Evolutionary conservation across 257 asterid genomes (phyloP).

Genomic region (Solanum clarkiae): DNA sequence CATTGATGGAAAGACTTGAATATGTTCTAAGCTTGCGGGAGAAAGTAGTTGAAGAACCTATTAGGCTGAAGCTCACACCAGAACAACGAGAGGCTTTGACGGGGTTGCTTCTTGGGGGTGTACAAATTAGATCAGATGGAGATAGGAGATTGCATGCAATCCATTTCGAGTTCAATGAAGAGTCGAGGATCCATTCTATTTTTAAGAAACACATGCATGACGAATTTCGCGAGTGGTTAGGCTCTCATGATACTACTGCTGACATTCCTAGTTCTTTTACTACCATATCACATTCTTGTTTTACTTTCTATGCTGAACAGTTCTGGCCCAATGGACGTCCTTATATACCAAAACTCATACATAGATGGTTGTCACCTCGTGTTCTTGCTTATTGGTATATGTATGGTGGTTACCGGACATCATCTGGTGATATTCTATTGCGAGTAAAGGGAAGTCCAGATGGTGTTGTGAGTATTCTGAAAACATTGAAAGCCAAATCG

Average conservation of each 20-base stretch:
- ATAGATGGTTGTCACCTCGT: constrained; percentile 81
- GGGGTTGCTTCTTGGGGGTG: constrained; percentile 73
- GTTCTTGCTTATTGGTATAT: constrained; percentile 95
- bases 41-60: constrained; percentile 26
- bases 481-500: constrained; percentile 33
- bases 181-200: constrained; percentile 32
- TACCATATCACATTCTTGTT: constrained; percentile 50
- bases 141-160: constrained; percentile 27
- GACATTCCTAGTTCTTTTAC: constrained; percentile 35
- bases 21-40: constrained; percentile 19
- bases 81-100: constrained; percentile 74
- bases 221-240: constrained; percentile 71
- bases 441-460: constrained; percentile 53
- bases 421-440: constrained; percentile 72
- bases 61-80: constrained; percentile 45
- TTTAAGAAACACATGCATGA: constrained; percentile 48
- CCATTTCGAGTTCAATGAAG: constrained; percentile 47
- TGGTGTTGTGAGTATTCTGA: constrained; percentile 39
- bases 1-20: constrained; percentile 53
- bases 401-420: constrained; percentile 73
- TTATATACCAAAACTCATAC: constrained; percentile 65
- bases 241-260: constrained; percentile 10
- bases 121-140: constrained; percentile 32
- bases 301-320: constrained; percentile 64
- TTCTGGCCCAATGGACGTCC: constrained; percentile 55